Percentiles rank a stretch among this genome's conserved stretches.
These are phyloP conservation scores for Podila horticola DNA, from an alignment of 192 early-diverging fungal genomes.

Conservation along the genomic window DNA sequence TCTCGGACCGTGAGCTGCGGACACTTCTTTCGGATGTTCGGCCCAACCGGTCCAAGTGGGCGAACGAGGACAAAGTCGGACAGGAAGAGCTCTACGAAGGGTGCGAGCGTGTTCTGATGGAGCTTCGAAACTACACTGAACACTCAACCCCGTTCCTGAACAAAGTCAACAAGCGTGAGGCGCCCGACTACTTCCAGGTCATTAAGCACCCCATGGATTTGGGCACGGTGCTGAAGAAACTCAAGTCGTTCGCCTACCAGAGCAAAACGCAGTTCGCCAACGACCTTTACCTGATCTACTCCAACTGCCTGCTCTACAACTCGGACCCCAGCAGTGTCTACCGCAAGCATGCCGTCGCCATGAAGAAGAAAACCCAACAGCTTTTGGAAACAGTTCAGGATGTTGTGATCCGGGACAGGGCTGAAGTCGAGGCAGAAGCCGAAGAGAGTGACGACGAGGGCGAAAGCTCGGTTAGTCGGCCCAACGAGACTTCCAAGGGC, in stretches of 20 bases:
- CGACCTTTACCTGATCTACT: constrained; percentile 92
- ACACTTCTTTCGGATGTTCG: constrained; percentile 80
- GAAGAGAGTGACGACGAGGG: constrained; percentile 67
- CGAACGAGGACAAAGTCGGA: constrained; percentile 83
- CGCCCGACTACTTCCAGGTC: constrained; percentile 90
- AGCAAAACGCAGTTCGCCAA: constrained; percentile 88
- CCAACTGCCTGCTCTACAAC: constrained; percentile 94
- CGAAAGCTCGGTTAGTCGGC: constrained; percentile 44
- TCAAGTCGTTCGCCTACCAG: constrained; percentile 82
- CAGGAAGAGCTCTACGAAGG: constrained; percentile 95
- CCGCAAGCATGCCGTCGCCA: constrained; percentile 82
- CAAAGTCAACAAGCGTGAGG: constrained; percentile 89
- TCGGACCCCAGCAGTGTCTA: constrained; percentile 83
- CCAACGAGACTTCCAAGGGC: constrained; percentile 55
- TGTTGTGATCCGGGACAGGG: constrained; percentile 75
- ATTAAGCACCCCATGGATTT: constrained; percentile 98
- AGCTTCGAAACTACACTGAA: constrained; percentile 82
- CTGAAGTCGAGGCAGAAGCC: constrained; percentile 61
- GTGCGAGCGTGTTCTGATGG: constrained; percentile 83
- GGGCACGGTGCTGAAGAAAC: constrained; percentile 87
- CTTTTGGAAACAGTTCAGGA: constrained; percentile 87
- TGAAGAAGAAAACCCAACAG: constrained; percentile 80
- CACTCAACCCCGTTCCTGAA: constrained; percentile 87
- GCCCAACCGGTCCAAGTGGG: constrained; percentile 90
- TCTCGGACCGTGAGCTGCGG: constrained; percentile 78